Conservation (phyloP, 2,329 filamentous ascomycete species). For the Coniochaeta sp. region DNA sequence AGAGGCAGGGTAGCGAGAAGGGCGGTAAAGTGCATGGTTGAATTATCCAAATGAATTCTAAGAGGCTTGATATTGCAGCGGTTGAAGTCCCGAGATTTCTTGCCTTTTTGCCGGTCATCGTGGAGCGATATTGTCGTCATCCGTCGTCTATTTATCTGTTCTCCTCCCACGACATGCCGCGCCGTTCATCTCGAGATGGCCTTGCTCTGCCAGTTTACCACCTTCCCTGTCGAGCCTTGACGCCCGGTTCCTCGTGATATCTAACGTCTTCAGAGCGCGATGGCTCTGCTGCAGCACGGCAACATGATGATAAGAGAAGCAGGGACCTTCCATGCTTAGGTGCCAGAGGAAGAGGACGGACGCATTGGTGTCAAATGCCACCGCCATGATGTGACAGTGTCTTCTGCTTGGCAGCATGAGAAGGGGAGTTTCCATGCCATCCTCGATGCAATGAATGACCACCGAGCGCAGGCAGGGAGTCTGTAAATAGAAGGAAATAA, state of each 20-base stretch:
- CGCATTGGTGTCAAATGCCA: background rate
- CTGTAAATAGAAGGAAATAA: constrained; percentile 1
- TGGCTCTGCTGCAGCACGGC: background rate
- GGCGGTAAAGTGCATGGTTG: background rate
- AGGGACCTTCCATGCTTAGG: background rate
- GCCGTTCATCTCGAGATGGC: background rate
- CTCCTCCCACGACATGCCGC: background rate
- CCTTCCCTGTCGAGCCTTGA: background rate
- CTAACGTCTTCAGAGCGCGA: background rate
- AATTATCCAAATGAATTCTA: background rate
- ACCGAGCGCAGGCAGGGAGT: background rate
- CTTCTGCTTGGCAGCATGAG: background rate
- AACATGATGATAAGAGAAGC: background rate
- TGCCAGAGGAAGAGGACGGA: background rate
- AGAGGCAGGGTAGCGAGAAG: constrained; percentile 22
- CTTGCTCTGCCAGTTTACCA: background rate
- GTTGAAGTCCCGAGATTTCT: background rate
- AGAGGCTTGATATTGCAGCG: background rate
- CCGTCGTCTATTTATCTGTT: background rate
- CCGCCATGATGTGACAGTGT: background rate
- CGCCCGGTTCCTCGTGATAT: background rate
- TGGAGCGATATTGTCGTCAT: background rate
- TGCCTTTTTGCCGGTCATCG: background rate
- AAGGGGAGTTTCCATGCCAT: background rate
- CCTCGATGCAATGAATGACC: background rate